phyloP scores from a whole-genome alignment of 2,329 filamentous ascomycete genomes.

The Ploettnerulaceae sp. region DNA sequence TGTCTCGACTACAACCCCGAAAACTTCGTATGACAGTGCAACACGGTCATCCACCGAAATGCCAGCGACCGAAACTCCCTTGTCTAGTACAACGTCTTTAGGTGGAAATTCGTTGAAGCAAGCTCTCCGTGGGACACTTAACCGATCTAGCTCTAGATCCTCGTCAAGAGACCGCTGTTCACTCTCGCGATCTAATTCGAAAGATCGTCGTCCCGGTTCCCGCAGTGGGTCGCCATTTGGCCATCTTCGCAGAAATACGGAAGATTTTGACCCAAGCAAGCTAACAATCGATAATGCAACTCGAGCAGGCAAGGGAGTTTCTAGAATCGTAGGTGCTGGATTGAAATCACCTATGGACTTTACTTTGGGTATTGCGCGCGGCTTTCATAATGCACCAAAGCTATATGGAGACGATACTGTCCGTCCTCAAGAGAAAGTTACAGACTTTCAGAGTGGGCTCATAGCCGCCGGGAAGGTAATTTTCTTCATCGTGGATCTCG shows the following conservation, averaged over 20 bases:
- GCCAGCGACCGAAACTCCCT: conserved; percentile 16
- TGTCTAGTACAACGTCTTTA: conserved; percentile 19
- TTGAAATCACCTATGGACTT: conserved; percentile 49
- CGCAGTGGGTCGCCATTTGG: conserved; percentile 26
- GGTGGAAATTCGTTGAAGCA: conserved; percentile 29
- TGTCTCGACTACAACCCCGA: conserved; percentile 15
- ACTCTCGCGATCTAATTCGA: conserved; percentile 20
- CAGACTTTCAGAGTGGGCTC: conserved; percentile 58
- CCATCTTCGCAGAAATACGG: conserved; percentile 15
- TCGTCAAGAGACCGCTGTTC: conserved; percentile 16
- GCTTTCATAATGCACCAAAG: conserved; percentile 62
- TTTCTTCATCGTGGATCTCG: not conserved
- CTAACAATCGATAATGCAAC: conserved; percentile 54
- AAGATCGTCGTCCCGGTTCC: conserved; percentile 16
- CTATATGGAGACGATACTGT: conserved; percentile 69
- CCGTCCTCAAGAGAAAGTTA: conserved; percentile 49
- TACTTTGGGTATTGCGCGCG: conserved; percentile 59
- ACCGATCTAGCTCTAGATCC: conserved; percentile 23
- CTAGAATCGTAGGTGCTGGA: conserved; percentile 68
- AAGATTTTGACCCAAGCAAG: conserved; percentile 32
- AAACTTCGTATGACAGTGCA: conserved; percentile 28
- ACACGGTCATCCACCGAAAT: conserved; percentile 20
- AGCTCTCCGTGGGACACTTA: conserved; percentile 30
- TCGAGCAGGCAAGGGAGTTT: conserved; percentile 61
- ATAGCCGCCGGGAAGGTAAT: conserved; percentile 45